Conservation (phyloP, 495 filamentous ascomycete species). For the Aspergillus avenaceus region DNA sequence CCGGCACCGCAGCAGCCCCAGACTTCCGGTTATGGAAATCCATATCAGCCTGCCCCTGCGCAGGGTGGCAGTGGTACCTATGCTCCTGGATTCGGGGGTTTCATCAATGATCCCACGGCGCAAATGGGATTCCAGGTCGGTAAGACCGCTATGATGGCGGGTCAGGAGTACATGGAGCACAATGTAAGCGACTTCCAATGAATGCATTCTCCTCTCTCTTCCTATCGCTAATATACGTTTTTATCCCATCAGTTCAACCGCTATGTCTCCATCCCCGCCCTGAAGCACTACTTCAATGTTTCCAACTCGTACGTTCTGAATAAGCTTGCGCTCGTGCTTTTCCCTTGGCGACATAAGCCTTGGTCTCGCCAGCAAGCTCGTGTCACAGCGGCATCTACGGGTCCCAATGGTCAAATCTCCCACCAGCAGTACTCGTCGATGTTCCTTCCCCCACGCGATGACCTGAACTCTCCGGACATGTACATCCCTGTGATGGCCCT, state of each 20-base stretch:
- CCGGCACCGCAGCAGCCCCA: constrained; percentile 70
- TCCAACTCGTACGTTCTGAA: constrained; percentile 86
- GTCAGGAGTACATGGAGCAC: constrained; percentile 88
- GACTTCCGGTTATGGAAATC: constrained; percentile 67
- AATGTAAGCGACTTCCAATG: constrained; percentile 53
- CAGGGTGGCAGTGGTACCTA: constrained; percentile 51
- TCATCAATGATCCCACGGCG: constrained; percentile 94
- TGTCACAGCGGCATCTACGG: constrained; percentile 46
- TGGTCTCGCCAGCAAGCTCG: constrained; percentile 77
- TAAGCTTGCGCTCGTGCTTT: constrained; percentile 85
- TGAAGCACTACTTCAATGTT: constrained; percentile 98
- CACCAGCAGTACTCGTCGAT: constrained; percentile 65
- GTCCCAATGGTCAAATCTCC: constrained; percentile 56
- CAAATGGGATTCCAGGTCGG: constrained; percentile 95
- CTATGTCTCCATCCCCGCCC: constrained; percentile 82
- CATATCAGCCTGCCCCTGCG: constrained; percentile 56
- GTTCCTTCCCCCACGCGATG: constrained; percentile 92
- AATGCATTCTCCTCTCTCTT: background rate
- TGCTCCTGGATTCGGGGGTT: constrained; percentile 74
- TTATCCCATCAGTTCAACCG: constrained; percentile 66
- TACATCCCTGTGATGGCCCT: constrained; percentile 89
- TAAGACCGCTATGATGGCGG: constrained; percentile 80
- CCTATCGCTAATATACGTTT: constrained; percentile 9
- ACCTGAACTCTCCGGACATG: constrained; percentile 98
- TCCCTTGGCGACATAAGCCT: constrained; percentile 94